Evolutionary conservation across 1,284 basidiomycete species (phyloP).

Genomic region (Takashimella tepidaria): DNA sequence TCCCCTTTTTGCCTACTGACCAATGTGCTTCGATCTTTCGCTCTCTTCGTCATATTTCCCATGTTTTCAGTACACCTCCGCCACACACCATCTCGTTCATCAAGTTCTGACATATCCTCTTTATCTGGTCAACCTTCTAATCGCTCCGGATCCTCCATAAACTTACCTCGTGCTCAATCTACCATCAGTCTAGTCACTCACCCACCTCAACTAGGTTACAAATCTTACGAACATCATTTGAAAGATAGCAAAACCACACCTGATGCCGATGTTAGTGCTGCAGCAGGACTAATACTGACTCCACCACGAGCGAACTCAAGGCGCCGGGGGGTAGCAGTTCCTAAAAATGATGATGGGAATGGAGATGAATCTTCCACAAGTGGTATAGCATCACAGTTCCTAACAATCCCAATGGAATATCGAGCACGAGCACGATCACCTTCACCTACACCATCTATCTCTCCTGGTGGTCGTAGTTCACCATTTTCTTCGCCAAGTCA

Average conservation of each 20-base stretch:
- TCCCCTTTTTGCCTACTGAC: no score
- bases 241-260: slow-evolving; percentile 10
- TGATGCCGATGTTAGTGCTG: neutral
- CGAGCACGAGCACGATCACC: neutral
- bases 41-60: no score
- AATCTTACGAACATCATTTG: slow-evolving; percentile 32
- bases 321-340: no score
- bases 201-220: slow-evolving; percentile 19
- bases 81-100: slow-evolving; percentile 21
- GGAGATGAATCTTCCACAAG: no score
- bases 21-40: no score
- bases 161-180: slow-evolving; percentile 7
- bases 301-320: neutral
- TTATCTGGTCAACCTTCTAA: slow-evolving; percentile 6
- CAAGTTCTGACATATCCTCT: slow-evolving; percentile 15
- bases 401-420: neutral
- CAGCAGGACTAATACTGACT: neutral
- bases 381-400: neutral
- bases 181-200: slow-evolving; percentile 10
- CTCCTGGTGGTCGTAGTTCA: no score
- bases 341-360: no score
- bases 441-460: neutral
- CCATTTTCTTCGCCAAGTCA: slow-evolving; percentile 1
- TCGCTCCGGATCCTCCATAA: slow-evolving; percentile 5
- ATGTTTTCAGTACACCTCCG: slow-evolving; percentile 19